Evolutionary conservation across 768 basidiomycete species (phyloP), one percentile per base, ranked within the genome.

Genomic region (button mushroom (Agaricus bisporus)): DNA sequence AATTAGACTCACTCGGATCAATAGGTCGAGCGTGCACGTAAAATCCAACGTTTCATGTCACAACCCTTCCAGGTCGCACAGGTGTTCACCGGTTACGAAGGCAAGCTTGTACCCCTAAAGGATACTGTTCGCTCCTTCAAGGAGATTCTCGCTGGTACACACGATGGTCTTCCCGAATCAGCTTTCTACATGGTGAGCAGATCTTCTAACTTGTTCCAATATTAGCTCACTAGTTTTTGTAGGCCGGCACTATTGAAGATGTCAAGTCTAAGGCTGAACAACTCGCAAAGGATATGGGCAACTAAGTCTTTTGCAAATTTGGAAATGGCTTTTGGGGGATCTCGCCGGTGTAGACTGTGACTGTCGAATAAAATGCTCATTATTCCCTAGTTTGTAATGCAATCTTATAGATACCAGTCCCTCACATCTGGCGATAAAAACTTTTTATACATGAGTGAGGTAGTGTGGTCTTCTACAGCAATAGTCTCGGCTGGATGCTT

Each of bases 1-100:
- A 6, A 25, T 14, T 32, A 28, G 26, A 28, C 41, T 46, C 15
- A 49, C 28, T 42, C 4, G 17, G 17, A 47, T 28, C 29, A 56
- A 8, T 55, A 88, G 86, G 94, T 97, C 76, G 91, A 95, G 77
- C 93, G 94, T 73, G 95, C 93, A 59, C 91, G 94, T 72, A 97
- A 97, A 80, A 94, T 98, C 66, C 93, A 92, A 71, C 89, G 93
- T 79, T 98, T 98, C 91, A 98, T 99, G 97, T 98, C 94, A 62
- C 95, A 99, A 77, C 97, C 97, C 59, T 99, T 99, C 93, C 90
- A 91, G 70, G 95, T 98, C 70, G 97, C 95, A 54, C 93, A 98
- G 78, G 94, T 97, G 73, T 98, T 98, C 85, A 98, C 95, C 67
- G 95, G 95, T 79, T 95, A 91, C 66, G 95, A 97, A 79, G 97